Evolutionary conservation across 1,284 basidiomycete species (phyloP), one percentile per base, ranked within the genome.

Genomic region (Cutaneotrichosporon cavernicola): DNA sequence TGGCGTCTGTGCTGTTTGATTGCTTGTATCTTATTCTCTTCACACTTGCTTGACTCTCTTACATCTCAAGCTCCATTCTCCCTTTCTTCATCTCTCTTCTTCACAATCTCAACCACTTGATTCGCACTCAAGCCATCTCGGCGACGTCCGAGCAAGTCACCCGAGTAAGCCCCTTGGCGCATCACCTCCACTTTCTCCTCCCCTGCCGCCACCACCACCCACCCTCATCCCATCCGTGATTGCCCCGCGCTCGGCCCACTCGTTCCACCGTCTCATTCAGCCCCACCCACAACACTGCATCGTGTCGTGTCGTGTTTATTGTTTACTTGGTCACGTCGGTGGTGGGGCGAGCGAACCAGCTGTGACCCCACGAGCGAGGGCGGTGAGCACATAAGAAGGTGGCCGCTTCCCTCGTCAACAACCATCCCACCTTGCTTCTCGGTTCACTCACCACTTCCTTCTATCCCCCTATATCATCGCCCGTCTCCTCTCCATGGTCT

Each of bases 221-320:
- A n/a, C 16, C 18, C 53, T 36, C 21, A 26, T 49, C 21, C 32
- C 53, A 34, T 38, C 53, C 18, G 16, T 36, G 32, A 21, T 18
- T 34, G 32, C 53, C 36, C 32, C 11, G 18, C 53, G 32, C 53
- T 38, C 53, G 53, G 18, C 53, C 53, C 53, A 10, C 53, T 21
- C 31, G 52, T 36, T 16, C 30, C 31, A 34, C 22, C 50, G 13
- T 51, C 51, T 53, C 31, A 22, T 32, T 18, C 52, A 10, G 6
- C 50, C 21, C 30, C 50, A 31, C 22, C 22, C 30, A n/a, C 49
- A n/a, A 50, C 14, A 30, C 21, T 21, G 4, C 21, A 50, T 14
- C 49, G 16, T 18, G 7, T 30, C 49, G 22, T 10, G 22, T 50
- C 49, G 51, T 53, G 51, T 53, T 53, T 30, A 51, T 22, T 46